Percentiles rank a stretch among this genome's conserved stretches.
These are phyloP conservation scores for Glaciozyma antarctica DNA, from an alignment of 768 basidiomycete species.

Conservation along the genomic window DNA sequence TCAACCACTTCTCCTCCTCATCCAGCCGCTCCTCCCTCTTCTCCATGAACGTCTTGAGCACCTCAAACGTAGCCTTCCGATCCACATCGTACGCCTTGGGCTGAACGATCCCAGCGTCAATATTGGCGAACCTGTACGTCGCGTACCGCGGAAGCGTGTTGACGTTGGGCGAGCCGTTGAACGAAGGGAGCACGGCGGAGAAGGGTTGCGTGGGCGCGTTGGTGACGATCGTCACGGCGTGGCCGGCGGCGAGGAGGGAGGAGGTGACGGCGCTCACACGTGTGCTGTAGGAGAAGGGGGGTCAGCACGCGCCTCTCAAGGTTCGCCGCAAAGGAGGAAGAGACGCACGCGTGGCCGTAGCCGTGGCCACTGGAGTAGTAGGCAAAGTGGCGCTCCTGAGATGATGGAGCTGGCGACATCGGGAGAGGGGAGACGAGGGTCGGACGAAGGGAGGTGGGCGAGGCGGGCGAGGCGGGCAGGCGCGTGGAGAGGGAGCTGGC, in stretches of 20 bases:
- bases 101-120: conserved; percentile 72
- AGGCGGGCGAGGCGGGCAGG: too few relatives aligned
- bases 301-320: background rate
- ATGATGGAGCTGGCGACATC: too few relatives aligned
- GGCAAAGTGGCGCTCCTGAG: background rate
- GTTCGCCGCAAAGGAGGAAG: background rate
- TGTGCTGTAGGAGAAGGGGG: conserved; percentile 39
- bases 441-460: too few relatives aligned
- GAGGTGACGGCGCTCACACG: conserved; percentile 64
- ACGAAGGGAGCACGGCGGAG: conserved; percentile 48
- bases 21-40: conserved; percentile 51
- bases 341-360: background rate
- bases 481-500: too few relatives aligned
- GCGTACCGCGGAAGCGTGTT: conserved; percentile 45
- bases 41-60: conserved; percentile 52
- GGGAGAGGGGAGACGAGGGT: too few relatives aligned
- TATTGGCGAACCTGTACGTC: conserved; percentile 57
- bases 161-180: background rate
- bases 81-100: conserved; percentile 71
- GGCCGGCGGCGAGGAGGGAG: conserved; percentile 48
- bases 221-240: conserved; percentile 57
- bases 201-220: conserved; percentile 67
- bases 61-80: conserved; percentile 57
- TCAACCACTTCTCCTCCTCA: conserved; percentile 54
- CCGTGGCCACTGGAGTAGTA: background rate